Evolutionary conservation across 2,329 filamentous ascomycete genomes (phyloP).

Genomic region (Aquanectria penicillioides): DNA sequence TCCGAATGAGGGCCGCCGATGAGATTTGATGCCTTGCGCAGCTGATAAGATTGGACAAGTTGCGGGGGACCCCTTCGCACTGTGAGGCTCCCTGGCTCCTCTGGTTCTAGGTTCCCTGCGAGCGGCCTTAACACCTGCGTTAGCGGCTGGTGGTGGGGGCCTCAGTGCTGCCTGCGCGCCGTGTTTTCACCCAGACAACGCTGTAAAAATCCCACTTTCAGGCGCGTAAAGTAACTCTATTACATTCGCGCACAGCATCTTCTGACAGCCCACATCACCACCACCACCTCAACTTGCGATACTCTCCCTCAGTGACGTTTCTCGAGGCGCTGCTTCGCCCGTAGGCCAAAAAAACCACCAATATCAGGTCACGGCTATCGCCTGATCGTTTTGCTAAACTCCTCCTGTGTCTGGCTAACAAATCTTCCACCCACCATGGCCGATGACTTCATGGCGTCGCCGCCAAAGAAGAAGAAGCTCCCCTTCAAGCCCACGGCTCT

Average conservation of each 20-base stretch:
- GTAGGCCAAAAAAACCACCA: not conserved
- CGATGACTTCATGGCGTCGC: constrained; percentile 39
- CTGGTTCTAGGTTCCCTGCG: constrained; percentile 27
- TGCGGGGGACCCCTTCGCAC: constrained; percentile 32
- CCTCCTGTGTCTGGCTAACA: not conserved
- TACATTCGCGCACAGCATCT: not conserved
- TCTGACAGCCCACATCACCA: not conserved
- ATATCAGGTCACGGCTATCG: not conserved
- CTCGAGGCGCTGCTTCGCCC: not conserved
- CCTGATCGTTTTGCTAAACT: constrained; percentile 19
- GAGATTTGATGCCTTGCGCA: constrained; percentile 34
- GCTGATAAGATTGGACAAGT: constrained; percentile 33
- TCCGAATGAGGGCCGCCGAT: constrained; percentile 8
- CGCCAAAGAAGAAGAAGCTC: constrained; percentile 52
- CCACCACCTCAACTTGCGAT: not conserved
- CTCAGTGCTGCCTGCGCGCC: constrained; percentile 27
- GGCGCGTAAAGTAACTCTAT: constrained; percentile 33
- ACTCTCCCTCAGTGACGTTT: not conserved
- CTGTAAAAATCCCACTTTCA: constrained; percentile 11
- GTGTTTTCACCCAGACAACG: constrained; percentile 18
- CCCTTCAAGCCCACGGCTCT: constrained; percentile 62
- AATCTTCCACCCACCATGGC: constrained; percentile 42
- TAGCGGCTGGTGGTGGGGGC: constrained; percentile 28
- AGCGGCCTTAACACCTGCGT: constrained; percentile 17
- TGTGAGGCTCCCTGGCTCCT: constrained; percentile 25